Conservation (phyloP, 805 yeast genomes). For the Myxozyma sirexii region DNA sequence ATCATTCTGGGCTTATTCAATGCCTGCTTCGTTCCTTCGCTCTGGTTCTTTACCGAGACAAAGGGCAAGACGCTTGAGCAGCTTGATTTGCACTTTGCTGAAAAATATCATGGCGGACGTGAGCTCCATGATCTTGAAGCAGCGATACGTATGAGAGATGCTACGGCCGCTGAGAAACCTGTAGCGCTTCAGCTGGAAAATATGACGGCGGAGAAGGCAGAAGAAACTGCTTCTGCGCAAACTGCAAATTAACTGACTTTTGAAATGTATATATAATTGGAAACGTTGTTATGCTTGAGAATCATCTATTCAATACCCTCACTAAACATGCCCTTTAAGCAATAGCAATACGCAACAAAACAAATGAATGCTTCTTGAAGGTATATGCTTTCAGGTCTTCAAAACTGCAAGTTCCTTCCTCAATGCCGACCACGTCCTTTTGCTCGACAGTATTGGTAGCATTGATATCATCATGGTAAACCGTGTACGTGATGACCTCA, state of each 20-base stretch:
- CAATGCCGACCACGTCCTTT: neutral
- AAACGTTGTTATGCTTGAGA: too few species aligned
- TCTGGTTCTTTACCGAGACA: conserved; percentile 62
- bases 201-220: neutral
- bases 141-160: conserved; percentile 8
- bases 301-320: too few species aligned
- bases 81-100: conserved; percentile 42
- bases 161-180: conserved; percentile 1
- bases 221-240: neutral
- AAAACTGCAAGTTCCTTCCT: conserved; percentile 1
- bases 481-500: conserved; percentile 1
- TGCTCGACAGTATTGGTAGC: conserved; percentile 6
- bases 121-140: conserved; percentile 17
- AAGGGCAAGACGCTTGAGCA: conserved; percentile 63
- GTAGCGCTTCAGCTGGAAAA: conserved; percentile 3
- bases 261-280: neutral
- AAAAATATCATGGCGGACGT: conserved; percentile 16
- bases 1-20: conserved; percentile 61
- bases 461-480: conserved; percentile 9
- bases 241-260: neutral
- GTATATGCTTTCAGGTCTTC: neutral
- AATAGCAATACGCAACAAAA: conserved; percentile 3
- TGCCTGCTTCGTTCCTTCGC: conserved; percentile 51
- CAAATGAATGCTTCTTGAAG: conserved; percentile 8
- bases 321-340: too few species aligned